Base-by-base conservation (phyloP, 1,139 yeast species). In the Taphrina betulina region DNA sequence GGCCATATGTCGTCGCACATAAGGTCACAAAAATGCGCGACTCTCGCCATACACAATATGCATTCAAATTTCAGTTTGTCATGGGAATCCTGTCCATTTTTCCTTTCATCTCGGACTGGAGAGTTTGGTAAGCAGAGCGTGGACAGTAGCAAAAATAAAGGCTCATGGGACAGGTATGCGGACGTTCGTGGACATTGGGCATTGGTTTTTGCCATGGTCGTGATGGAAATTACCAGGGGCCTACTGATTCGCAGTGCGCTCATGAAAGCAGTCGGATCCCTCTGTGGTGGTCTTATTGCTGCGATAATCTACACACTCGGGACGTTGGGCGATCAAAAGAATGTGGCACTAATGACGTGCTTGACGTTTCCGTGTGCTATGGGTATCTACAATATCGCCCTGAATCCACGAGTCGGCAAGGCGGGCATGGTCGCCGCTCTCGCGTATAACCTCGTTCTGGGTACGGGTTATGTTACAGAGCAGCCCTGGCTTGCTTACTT, bases 181-280 rank as follows among this genome's bases (percentile, higher is more conserved):
- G 48, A 42, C 24, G 48, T 42, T 3, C 48, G 48, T 17, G 48
- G 48, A 14, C 48, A 42, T 29, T 42, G 48, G 48, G 28, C 48
- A 8, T 28, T 42, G 48, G 33, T 42, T 5, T 26, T 29, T 19
- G 48, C 48, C 19, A 42, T 42, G 48, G 48, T 42, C 3, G 48
- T 42, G 17, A 42, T 42, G 48, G 48, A 42, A 19, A 31, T 31
- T 12, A 20, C 48, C 3, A 24, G 48, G 4, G 48, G 48, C 8
- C 26, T 31, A 14, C 24, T 42, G 12, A 28, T 42, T 20, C 35
- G 48, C 4, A 17, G 36, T 10, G 48, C 48, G 7, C 24, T 42
- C 17, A 28, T 42, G 48, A 42, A 42, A 19, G 23, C 24, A 2
- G 37, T 28, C 7, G 48, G 48, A 7, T 29, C 48, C 19, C n/a